phyloP scores from a whole-genome alignment of 108 stramenopile genomes.

The Chaetoceros tenuissimus region DNA sequence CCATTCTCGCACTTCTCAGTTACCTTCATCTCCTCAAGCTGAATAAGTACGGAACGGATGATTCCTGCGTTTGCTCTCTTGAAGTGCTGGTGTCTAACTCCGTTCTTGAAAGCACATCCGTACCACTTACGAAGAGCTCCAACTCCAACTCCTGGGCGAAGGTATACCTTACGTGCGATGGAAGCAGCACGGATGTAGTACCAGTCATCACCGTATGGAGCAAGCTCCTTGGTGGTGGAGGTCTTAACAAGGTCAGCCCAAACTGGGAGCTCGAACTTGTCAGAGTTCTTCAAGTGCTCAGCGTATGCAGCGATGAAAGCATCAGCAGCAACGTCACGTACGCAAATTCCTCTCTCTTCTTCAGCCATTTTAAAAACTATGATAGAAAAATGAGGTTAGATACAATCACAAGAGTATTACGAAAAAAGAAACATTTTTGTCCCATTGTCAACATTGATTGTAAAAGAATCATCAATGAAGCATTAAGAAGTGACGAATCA shows the following conservation, averaged over 20 bases:
- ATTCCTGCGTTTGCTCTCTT: constrained; percentile 87
- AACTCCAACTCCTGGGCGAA: constrained; percentile 93
- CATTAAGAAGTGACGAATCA: too few relatives aligned
- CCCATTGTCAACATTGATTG: too few relatives aligned
- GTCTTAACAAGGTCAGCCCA: constrained; percentile 99
- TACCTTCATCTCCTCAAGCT: constrained; percentile 94
- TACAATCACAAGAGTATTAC: too few relatives aligned
- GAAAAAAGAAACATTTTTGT: too few relatives aligned
- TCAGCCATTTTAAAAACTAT: constrained; percentile 40
- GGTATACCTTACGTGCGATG: constrained; percentile 97
- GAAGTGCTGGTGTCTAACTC: constrained; percentile 89
- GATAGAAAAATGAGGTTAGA: too few relatives aligned
- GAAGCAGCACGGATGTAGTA: constrained; percentile 98
- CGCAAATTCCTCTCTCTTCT: constrained; percentile 85
- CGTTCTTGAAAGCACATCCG: constrained; percentile 89
- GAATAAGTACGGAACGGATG: constrained; percentile 90
- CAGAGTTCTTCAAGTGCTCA: constrained; percentile 97
- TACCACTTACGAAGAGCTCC: constrained; percentile 95
- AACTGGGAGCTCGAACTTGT: constrained; percentile 95
- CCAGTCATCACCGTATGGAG: constrained; percentile 99
- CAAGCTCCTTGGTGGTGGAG: constrained; percentile 94
- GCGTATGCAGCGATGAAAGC: constrained; percentile 93
- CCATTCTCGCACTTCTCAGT: constrained; percentile 83
- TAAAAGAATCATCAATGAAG: too few relatives aligned
- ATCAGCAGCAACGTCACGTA: constrained; percentile 84